Percentiles rank a stretch among this genome's conserved stretches.
These are phyloP conservation scores for Thelonectria blattea DNA, from an alignment of 2,329 filamentous ascomycete species.

Conservation along the genomic window DNA sequence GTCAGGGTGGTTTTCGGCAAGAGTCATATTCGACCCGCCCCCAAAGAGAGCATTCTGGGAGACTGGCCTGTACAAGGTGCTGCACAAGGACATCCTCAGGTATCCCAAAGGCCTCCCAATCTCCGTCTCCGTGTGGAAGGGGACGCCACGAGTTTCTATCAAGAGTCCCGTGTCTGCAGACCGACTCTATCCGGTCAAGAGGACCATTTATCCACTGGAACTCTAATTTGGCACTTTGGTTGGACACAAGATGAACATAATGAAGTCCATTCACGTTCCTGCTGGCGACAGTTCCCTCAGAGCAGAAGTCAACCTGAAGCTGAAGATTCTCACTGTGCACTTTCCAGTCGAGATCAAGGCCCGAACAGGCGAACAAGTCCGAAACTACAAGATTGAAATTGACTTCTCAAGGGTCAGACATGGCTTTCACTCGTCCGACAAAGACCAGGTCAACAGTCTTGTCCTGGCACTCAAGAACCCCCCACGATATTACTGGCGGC, in stretches of 20 bases:
- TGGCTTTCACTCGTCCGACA: slow-evolving; percentile 43
- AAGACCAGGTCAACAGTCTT: slow-evolving; percentile 45
- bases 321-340: slow-evolving; percentile 38
- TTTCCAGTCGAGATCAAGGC: slow-evolving; percentile 38
- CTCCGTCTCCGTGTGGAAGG: slow-evolving; percentile 8
- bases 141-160: slow-evolving; percentile 22
- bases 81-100: slow-evolving; percentile 27
- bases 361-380: slow-evolving; percentile 18
- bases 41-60: slow-evolving; percentile 60
- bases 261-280: slow-evolving; percentile 49
- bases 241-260: slow-evolving; percentile 62
- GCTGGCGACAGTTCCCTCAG: slow-evolving; percentile 27
- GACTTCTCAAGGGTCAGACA: slow-evolving; percentile 54
- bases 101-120: slow-evolving; percentile 33
- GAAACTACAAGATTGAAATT: slow-evolving; percentile 51
- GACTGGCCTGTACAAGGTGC: slow-evolving; percentile 39
- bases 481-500: slow-evolving; percentile 54
- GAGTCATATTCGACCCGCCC: slow-evolving; percentile 64
- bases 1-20: slow-evolving; percentile 42
- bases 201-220: slow-evolving; percentile 50
- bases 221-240: slow-evolving; percentile 69
- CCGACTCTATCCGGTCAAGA: slow-evolving; percentile 39
- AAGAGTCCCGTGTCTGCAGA: slow-evolving; percentile 28
- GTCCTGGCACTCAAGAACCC: slow-evolving; percentile 57
- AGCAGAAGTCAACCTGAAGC: slow-evolving; percentile 41